Percentiles rank a stretch among this genome's conserved stretches.
phyloP scores from a whole-genome alignment of 2,329 filamentous ascomycete genomes.

The Colletotrichum tamarilloi region DNA sequence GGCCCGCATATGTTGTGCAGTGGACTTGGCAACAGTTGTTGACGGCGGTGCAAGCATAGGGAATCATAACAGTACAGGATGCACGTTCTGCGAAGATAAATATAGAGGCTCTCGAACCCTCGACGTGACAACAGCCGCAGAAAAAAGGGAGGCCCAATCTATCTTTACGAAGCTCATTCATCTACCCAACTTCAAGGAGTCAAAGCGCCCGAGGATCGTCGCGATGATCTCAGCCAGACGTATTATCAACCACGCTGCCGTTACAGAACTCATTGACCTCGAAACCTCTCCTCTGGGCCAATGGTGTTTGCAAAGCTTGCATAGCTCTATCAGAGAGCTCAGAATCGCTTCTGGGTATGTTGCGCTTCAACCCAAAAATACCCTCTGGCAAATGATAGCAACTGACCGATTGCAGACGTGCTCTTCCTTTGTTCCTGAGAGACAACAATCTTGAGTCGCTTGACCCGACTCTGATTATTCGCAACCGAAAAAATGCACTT shows the following conservation, averaged over 20 bases:
- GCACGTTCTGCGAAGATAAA: conserved; percentile 11
- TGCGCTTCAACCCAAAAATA: conserved; percentile 15
- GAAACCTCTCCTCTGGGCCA: conserved; percentile 76
- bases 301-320: conserved; percentile 84
- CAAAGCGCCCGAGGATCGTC: conserved; percentile 72
- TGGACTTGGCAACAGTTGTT: conserved; percentile 51
- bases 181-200: conserved; percentile 59
- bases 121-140: background rate
- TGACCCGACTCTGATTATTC: conserved; percentile 58
- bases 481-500: conserved; percentile 77
- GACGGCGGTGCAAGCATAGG: background rate
- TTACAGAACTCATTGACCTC: conserved; percentile 71
- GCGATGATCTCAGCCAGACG: conserved; percentile 79
- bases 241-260: conserved; percentile 74
- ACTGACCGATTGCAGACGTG: conserved; percentile 58
- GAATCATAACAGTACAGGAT: background rate
- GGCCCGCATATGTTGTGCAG: conserved; percentile 67
- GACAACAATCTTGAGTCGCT: conserved; percentile 42
- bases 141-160: conserved; percentile 52
- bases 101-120: background rate
- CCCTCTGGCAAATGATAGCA: conserved; percentile 34
- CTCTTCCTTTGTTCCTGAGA: conserved; percentile 74
- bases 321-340: conserved; percentile 86
- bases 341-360: conserved; percentile 80
- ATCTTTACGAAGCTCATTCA: conserved; percentile 60